Evolutionary conservation across 306 rosid species (phyloP), one percentile per base, ranked within the genome.

Genomic region (Cicer cuneatum): DNA sequence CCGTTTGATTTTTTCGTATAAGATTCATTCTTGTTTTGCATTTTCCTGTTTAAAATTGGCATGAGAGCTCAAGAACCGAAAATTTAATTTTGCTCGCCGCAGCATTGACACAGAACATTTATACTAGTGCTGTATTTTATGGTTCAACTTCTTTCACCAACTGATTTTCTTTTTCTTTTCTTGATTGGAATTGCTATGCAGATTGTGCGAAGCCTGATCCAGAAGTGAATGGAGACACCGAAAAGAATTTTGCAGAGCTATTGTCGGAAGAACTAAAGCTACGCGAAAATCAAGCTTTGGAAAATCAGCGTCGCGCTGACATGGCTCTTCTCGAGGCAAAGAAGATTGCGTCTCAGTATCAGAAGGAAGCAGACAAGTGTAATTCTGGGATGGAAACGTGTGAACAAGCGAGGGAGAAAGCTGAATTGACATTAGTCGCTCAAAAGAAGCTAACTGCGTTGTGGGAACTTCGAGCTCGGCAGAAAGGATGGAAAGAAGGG

Each of bases 311-410:
- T 47, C 94, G 78, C 2, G 96, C 93, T 13, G 99, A 95, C 83
- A 83, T 89, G 89, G 97, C 99, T 78, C 85, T 95, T 62, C 96
- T 92, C 4, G 99, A 95, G 89, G 93, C 99, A 7, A 95, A 95
- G 83, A 95, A 95, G 88, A 86, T 92, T 15, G 89, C 99, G 33
- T 95, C 99, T 64, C 97, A 90, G 86, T 95, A 92, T 81, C 98
- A 87, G 69, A 94, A 94, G 81, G 99, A 95, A 80, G 99, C 99
- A 52, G 99, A 92, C 85, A 95, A 95, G 89, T 95, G 99, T 74
- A 95, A 86, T 81, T 95, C 97, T 2, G 99, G 99, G 78, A 95
- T 95, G 99, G 99, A 90, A 78, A 95, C 99, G 0, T 95, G 99
- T 4, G 99, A 95, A 73, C 96, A 89, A 71, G 98, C 98, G 0